Evolutionary conservation across 2,329 filamentous ascomycete genomes (phyloP), one percentile per base, ranked within the genome.

Genomic region (Aspergillus awamori): DNA sequence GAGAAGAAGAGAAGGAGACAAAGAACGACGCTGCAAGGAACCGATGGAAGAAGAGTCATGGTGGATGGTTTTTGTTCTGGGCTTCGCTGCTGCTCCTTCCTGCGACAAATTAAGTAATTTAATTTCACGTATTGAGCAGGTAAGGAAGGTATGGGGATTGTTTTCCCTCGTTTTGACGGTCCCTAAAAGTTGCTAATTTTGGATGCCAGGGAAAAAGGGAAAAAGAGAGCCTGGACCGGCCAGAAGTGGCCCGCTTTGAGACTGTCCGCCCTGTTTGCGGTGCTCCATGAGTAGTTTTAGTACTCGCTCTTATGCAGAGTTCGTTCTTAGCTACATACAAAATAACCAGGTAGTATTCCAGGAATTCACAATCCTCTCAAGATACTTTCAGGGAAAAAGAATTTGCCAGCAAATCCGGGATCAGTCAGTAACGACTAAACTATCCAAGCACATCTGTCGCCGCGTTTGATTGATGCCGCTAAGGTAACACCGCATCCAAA

Each of bases 221-320:
- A 22, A 22, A 45, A 51, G 26, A 51, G 26, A 51, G 47, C 47
- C 47, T 51, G 47, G 47, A 51, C 47, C 47, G 47, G 47, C 24
- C 24, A n/a, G 33, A 26, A 28, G 47, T 51, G 47, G 47, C 47
- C 47, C 47, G 47, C 47, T 17, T 51, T 33, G 26, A 28, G 26
- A n/a, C 13, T 17, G 28, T 30, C 47, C 47, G 47, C 47, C 47
- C 11, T 28, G 47, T 28, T 51, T 51, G 47, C 47, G 30, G 47
- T n/a, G 24, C 47, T 22, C 47, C 45, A 49, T 49, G 2, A 20
- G 20, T 20, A 20, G 20, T 20, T 20, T 13, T 28, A 5, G 10
- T 15, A 22, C 2, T 45, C 41, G 11, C 8, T 45, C 41, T 22
- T 4, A 24, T 45, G 10, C 41, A 45, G 10, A 6, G 17, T 22